Evolutionary conservation across 495 filamentous ascomycete species (phyloP), one percentile per base, ranked within the genome.

Genomic region (Aspergillus haitiensis): DNA sequence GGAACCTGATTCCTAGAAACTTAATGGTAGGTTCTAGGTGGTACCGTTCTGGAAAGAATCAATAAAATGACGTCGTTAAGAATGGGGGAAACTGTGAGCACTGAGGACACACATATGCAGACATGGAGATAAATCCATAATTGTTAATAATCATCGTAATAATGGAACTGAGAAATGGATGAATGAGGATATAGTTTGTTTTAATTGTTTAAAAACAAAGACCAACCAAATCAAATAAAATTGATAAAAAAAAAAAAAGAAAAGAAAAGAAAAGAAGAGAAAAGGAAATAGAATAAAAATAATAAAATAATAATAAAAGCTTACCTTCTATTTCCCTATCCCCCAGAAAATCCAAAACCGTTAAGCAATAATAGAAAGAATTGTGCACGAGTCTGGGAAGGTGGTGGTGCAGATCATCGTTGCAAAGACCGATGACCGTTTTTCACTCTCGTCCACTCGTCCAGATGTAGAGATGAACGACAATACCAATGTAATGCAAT

Each of bases 401-500:
- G 18, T 59, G 52, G 18, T 59, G 52, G 31, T 39, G 64, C 27
- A 47, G 57, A 35, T 60, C 54, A 36, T 11, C 39, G 39, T 44
- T 58, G 56, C 51, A 27, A 59, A 45, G 31, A 55, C 56, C 56
- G 50, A 52, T 42, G 51, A 62, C 47, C 48, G 48, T 51, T 57
- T 18, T 53, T 58, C 6, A 27, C 53, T 50, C 37, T 33, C 40
- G 44, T 42, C 51, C 55, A 57, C 16, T 18, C 46, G 53, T 44
- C 55, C 53, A 50, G 40, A 57, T 37, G 31, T 31, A 52, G 56
- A 55, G 61, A 51, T 45, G 48, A 58, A 40, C 35, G 49, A 56
- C 51, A 54, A 60, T 58, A 55, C 57, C 61, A 63, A 64, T 64
- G 64, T 58, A 60, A 66, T 66, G 67, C 61, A 65, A 67, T 69